Conservation (phyloP, 306 rosid species). For the Medicago lupulina region DNA sequence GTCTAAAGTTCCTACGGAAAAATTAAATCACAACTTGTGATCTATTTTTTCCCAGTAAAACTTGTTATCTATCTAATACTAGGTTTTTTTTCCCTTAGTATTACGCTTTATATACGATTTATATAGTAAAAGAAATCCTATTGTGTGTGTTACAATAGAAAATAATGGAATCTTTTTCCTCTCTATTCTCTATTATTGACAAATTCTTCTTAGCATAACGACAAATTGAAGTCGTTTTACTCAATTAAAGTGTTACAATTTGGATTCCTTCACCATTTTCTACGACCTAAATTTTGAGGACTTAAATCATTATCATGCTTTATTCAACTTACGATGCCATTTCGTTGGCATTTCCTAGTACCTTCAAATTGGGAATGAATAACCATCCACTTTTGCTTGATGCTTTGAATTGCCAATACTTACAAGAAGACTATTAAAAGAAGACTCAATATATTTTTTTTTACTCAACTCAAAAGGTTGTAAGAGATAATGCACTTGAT, state of each 20-base stretch:
- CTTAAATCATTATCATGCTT: not conserved
- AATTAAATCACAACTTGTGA: no score
- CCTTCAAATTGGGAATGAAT: slow-evolving; percentile 2
- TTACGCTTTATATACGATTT: no score
- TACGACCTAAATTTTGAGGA: not conserved
- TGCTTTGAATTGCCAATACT: slow-evolving; percentile 14
- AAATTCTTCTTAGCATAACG: slow-evolving; percentile 23
- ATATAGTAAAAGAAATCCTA: no score
- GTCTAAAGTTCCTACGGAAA: no score
- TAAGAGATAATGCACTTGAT: not conserved
- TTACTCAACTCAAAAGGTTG: slow-evolving; percentile 2
- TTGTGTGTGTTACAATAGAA: not conserved
- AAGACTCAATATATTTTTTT: not conserved
- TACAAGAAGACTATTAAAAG: slow-evolving; percentile 8
- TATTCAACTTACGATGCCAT: slow-evolving; percentile 5
- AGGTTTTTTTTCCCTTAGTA: no score
- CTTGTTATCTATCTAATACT: no score
- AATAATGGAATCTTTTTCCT: slow-evolving; percentile 2
- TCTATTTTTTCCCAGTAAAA: no score
- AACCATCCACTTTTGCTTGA: slow-evolving; percentile 2
- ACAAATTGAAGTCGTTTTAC: not conserved
- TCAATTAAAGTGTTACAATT: slow-evolving; percentile 13
- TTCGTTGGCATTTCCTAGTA: slow-evolving; percentile 8
- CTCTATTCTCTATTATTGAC: not conserved
- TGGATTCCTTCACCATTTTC: slow-evolving; percentile 14